Evolutionary conservation across 2,329 filamentous ascomycete species (phyloP), one percentile per base, ranked within the genome.

Genomic region (Coleophoma crateriformis): DNA sequence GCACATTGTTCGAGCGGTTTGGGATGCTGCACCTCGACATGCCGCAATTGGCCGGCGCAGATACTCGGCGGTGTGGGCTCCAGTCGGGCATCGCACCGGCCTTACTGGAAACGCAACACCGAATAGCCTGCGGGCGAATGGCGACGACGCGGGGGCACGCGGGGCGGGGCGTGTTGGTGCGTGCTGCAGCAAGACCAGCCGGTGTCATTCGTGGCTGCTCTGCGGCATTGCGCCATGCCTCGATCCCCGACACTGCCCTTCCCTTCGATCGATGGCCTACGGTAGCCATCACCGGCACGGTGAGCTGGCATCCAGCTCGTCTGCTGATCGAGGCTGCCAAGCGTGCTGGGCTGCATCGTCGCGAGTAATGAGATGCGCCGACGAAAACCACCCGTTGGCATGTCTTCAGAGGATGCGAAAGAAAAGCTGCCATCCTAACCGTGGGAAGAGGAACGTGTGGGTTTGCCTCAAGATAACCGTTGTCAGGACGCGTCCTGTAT

Each of bases 81-180:
- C 10, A 27, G 12, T n/a, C 10, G 41, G 14, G 12, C 14, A 32
- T 12, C 13, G 13, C 11, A 15, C 8, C 6, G 32, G 40, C 41
- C 27, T 44, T 27, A 27, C 41, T 44, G 41, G n/a, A 44, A 32
- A 33, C 41, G 41, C 41, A 27, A 44, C 41, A 44, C 41, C 41
- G 41, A 44, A 27, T 44, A 44, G 41, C 20, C 17, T 22, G 27
- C 27, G 13, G 41, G 20, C 41, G 41, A 44, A 44, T 44, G 5
- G 41, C 22, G 8, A 44, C 6, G 13, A 27, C 19, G 27, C 10
- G 5, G 13, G 13, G 19, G 11, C 12, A 19, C 41, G 20, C 41
- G 32, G 32, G 32, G 20, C 7, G 15, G 13, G 35, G 35, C 13
- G 7, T n/a, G 13, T 14, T 38, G 35, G 13, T 12, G 11, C 7